These are phyloP conservation scores for Botrytis hyacinthi DNA, from an alignment of 2,329 filamentous ascomycete species.

Conservation along the genomic window DNA sequence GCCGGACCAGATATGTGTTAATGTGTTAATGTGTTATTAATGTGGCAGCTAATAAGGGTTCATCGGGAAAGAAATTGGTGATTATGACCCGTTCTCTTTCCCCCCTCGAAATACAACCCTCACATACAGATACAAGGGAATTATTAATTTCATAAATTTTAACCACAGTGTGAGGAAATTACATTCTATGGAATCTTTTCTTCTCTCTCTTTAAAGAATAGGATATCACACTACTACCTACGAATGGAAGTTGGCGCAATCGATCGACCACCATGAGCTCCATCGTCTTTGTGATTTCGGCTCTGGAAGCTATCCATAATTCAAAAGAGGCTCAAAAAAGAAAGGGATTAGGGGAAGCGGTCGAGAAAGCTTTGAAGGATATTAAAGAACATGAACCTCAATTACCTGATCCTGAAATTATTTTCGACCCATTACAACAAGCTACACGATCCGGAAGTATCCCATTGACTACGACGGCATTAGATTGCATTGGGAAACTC, in stretches of 20 bases:
- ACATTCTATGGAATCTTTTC: not conserved
- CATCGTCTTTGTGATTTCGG: constrained; percentile 91
- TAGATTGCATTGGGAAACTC: constrained; percentile 98
- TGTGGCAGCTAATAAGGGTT: constrained; percentile 13
- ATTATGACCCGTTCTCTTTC: not conserved
- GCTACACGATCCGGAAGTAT: constrained; percentile 85
- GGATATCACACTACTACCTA: not conserved
- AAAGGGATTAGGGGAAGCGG: constrained; percentile 78
- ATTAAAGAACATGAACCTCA: constrained; percentile 82
- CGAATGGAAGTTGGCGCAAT: constrained; percentile 35
- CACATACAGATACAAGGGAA: not conserved
- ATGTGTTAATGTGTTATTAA: constrained; percentile 9
- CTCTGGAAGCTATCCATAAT: constrained; percentile 84
- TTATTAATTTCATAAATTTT: constrained; percentile 5
- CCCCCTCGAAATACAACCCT: constrained; percentile 1
- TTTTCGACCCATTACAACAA: constrained; percentile 87
- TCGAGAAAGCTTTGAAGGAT: constrained; percentile 76
- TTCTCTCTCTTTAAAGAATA: not conserved
- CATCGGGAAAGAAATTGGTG: constrained; percentile 5
- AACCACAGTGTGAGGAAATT: not conserved
- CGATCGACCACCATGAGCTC: constrained; percentile 71
- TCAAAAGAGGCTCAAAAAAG: constrained; percentile 89
- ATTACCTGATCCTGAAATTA: constrained; percentile 82
- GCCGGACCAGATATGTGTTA: constrained; percentile 14
- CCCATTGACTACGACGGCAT: constrained; percentile 79